Conservation (phyloP, 2,329 filamentous ascomycete species). For the Periconia sp. region DNA sequence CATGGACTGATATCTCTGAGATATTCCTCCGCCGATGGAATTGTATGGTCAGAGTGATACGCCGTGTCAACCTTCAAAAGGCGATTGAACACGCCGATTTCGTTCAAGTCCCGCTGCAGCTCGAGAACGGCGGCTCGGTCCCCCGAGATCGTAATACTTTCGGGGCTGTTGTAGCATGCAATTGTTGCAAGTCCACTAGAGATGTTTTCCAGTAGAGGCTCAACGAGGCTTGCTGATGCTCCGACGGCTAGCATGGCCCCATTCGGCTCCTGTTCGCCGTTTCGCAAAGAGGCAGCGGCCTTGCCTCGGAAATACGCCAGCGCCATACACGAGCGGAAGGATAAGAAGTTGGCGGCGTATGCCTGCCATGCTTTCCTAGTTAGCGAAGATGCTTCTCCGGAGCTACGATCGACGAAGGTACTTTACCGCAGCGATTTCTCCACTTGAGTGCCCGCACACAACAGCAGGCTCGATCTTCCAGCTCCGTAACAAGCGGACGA, state of each 20-base stretch:
- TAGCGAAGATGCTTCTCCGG: too few species aligned
- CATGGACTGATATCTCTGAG: slow-evolving; percentile 4
- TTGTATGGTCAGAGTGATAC: slow-evolving; percentile 52
- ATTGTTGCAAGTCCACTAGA: slow-evolving; percentile 18
- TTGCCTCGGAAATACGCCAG: slow-evolving; percentile 25
- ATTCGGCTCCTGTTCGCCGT: not conserved
- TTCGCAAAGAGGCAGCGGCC: slow-evolving; percentile 1
- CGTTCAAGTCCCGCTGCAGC: slow-evolving; percentile 31
- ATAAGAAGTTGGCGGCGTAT: slow-evolving; percentile 17
- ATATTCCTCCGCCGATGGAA: slow-evolving; percentile 11
- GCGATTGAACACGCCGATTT: slow-evolving; percentile 43
- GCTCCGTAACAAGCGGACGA: slow-evolving; percentile 30
- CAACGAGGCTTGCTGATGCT: slow-evolving; percentile 6
- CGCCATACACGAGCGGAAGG: slow-evolving; percentile 8
- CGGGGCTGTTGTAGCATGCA: slow-evolving; percentile 29
- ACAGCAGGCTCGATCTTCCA: slow-evolving; percentile 30
- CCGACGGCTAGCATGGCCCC: slow-evolving; percentile 40
- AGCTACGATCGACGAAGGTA: too few species aligned
- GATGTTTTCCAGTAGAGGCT: slow-evolving; percentile 25
- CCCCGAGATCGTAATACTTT: slow-evolving; percentile 49
- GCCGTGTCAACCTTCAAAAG: slow-evolving; percentile 47
- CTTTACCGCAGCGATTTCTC: slow-evolving; percentile 21
- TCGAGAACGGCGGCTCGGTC: slow-evolving; percentile 43
- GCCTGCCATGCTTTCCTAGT: slow-evolving; percentile 3
- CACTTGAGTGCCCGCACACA: slow-evolving; percentile 45